Evolutionary conservation across 2,329 filamentous ascomycete species (phyloP), one percentile per base, ranked within the genome.

Genomic region (Huntiella moniliformis): DNA sequence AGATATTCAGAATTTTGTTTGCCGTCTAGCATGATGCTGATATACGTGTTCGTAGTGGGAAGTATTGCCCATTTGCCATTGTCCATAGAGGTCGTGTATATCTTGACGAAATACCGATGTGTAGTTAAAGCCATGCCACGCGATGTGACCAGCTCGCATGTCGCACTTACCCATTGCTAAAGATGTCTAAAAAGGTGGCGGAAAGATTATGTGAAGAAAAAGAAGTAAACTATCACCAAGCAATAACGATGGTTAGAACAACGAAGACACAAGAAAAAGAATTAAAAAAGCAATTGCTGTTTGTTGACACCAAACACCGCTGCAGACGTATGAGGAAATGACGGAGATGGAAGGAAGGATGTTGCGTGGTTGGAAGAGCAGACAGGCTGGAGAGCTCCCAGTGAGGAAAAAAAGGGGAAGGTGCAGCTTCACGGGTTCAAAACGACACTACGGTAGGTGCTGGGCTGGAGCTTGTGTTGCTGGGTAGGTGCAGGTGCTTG

Each of bases 81-180:
- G 22, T 28, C 22, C 7, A 28, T 28, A 10, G 3, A 28, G 7
- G 22, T 28, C 22, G 22, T 28, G 22, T 28, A 28, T 8, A 6
- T 28, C 22, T 28, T 28, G 22, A 28, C 22, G 22, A 28, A 28
- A 28, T 28, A 28, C 22, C 3, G 22, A 28, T 28, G 22, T 28
- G 10, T 28, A 8, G 22, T 28, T 28, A 28, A 10, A 28, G 22
- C 22, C 22, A 28, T 8, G 22, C 22, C 22, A 28, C 22, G 22
- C 22, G 22, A 28, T 28, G 22, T 28, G 22, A 28, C 22, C 7
- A 28, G 22, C 12, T 42, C 39, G 31, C 33, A 42, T 42, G 28
- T 15, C 22, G 42, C 11, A 47, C 45, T 47, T 47, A 47, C 45
- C 45, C 45, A 47, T 47, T 47, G 36, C 45, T 47, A 22, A 42